Percentiles rank a stretch among this genome's conserved stretches.
These are phyloP conservation scores for Erucastrum elatum DNA, from an alignment of 345 rosid genomes.

Conservation along the genomic window DNA sequence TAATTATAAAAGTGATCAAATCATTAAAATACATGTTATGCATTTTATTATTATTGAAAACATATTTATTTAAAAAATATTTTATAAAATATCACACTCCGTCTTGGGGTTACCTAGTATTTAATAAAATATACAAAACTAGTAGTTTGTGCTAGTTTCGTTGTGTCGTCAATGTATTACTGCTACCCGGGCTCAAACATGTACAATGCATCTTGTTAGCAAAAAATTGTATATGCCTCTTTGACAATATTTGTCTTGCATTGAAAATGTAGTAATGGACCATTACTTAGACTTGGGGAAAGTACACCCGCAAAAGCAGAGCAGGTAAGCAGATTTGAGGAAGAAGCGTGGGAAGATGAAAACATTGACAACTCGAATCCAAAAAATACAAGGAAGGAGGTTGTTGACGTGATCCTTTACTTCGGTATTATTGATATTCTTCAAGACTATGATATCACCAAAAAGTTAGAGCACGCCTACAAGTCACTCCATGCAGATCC, in stretches of 20 bases:
- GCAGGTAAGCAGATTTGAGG: conserved; percentile 43
- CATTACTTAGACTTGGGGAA: conserved; percentile 51
- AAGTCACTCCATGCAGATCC: conserved; percentile 65
- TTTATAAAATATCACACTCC: too few relatives aligned
- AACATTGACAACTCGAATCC: conserved; percentile 32
- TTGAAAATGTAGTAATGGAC: conserved; percentile 45
- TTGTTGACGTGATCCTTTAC: conserved; percentile 54
- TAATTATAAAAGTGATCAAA: too few relatives aligned
- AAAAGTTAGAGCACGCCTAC: conserved; percentile 69
- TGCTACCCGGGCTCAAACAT: not conserved
- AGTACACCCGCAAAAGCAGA: conserved; percentile 63
- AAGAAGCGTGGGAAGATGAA: conserved; percentile 33
- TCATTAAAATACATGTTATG: too few relatives aligned
- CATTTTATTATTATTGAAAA: too few relatives aligned
- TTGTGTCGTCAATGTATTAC: not conserved
- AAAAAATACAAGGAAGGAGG: conserved; percentile 38
- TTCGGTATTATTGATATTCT: conserved; percentile 66
- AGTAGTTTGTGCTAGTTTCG: not conserved
- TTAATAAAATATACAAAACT: not conserved
- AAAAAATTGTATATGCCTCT: not conserved
- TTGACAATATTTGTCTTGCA: not conserved
- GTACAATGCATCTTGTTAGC: not conserved
- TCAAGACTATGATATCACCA: conserved; percentile 67
- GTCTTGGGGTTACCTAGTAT: too few relatives aligned
- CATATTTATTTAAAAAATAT: too few relatives aligned